Percentiles rank a stretch among this genome's conserved stretches.
These are phyloP conservation scores for Trichopus zeylanicus DNA, from an alignment of 116 monocot species.

Conservation along the genomic window DNA sequence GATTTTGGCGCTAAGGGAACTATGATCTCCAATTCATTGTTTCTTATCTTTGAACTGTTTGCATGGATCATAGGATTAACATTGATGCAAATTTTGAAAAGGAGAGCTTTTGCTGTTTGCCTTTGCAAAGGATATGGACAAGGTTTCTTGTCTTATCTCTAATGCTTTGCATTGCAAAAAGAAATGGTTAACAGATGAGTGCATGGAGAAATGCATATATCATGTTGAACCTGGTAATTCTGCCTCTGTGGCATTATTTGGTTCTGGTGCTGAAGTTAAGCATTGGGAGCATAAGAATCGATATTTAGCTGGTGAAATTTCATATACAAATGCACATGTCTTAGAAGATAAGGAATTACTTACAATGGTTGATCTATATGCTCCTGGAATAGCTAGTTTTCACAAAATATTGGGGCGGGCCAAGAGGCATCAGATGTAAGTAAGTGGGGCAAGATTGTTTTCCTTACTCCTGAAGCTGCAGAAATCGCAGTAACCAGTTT, in stretches of 20 bases:
- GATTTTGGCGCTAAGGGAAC: conserved; percentile 64
- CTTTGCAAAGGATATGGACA: conserved; percentile 36
- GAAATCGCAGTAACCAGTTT: conserved; percentile 50
- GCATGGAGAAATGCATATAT: conserved; percentile 62
- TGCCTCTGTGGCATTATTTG: conserved; percentile 59
- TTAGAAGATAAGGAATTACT: conserved; percentile 71
- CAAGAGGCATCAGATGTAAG: conserved; percentile 15
- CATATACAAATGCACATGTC: conserved; percentile 39
- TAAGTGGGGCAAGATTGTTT: conserved; percentile 82
- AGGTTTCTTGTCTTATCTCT: conserved; percentile 30
- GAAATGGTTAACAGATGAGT: conserved; percentile 60
- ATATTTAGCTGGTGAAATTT: conserved; percentile 64
- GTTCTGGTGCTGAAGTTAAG: conserved; percentile 89
- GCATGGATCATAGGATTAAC: conserved; percentile 33
- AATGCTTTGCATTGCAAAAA: conserved; percentile 45
- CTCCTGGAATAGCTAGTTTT: conserved; percentile 45
- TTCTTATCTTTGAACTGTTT: conserved; percentile 29
- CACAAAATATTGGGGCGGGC: conserved; percentile 13
- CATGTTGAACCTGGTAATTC: conserved; percentile 26
- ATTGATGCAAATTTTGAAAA: conserved; percentile 57
- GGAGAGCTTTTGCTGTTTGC: conserved; percentile 52
- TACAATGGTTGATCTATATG: conserved; percentile 34
- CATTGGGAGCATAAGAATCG: conserved; percentile 80
- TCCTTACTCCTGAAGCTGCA: conserved; percentile 61
- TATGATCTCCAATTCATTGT: conserved; percentile 38